Percentiles rank a stretch among this genome's conserved stretches.
Evolutionary conservation across 345 rosid genomes (phyloP).

Genomic region (Barbarea vulgaris): DNA sequence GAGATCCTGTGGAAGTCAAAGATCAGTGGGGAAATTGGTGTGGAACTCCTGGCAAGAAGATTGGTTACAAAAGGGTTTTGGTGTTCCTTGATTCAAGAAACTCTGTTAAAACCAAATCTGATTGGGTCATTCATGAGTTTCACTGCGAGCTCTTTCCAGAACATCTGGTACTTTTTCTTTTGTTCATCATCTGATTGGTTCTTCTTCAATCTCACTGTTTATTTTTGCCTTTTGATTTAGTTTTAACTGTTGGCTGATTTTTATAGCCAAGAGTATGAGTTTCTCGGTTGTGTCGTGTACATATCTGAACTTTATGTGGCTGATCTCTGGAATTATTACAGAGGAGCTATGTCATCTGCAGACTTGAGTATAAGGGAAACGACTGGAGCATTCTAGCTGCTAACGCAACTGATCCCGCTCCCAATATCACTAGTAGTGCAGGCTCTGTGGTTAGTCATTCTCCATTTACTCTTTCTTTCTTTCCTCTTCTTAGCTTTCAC

Average conservation of each 20-base stretch:
- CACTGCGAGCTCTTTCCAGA: constrained; percentile 17
- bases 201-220: background rate
- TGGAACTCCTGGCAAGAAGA: background rate
- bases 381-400: background rate
- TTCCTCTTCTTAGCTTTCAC: background rate
- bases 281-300: background rate
- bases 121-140: constrained; percentile 37
- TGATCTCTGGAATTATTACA: background rate
- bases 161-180: background rate
- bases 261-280: background rate
- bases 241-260: background rate
- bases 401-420: background rate
- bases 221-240: background rate
- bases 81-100: constrained; percentile 22
- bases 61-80: constrained; percentile 47
- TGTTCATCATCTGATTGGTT: background rate
- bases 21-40: constrained; percentile 15
- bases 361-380: constrained; percentile 34
- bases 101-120: background rate
- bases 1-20: background rate
- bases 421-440: constrained; percentile 2
- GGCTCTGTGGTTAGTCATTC: constrained; percentile 37
- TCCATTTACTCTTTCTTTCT: background rate
- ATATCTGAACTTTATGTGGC: background rate
- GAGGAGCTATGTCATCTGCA: constrained; percentile 31